phyloP scores from a whole-genome alignment of 768 basidiomycete species.

The Mycena sanguinolenta region DNA sequence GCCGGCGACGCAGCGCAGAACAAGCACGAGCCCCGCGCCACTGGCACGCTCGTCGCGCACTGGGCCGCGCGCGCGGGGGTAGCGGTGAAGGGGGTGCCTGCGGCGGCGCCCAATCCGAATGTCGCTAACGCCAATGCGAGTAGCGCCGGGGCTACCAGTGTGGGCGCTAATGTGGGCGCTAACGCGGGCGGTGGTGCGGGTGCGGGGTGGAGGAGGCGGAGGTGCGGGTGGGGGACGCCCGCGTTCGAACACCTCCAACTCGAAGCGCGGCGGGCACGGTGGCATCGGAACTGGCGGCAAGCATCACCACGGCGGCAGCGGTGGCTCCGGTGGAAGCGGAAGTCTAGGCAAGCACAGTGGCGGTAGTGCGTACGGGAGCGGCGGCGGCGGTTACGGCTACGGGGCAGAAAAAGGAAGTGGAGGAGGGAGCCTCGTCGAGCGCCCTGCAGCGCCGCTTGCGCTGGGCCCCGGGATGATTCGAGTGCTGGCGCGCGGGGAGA shows the following conservation, averaged over 20 bases:
- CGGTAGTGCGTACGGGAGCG: neutral
- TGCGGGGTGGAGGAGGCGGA: no score
- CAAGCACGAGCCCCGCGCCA: constrained; percentile 75
- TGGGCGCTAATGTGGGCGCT: no score
- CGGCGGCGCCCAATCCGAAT: constrained; percentile 31
- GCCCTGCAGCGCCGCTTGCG: constrained; percentile 81
- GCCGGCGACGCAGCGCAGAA: constrained; percentile 69
- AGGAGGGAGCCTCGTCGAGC: constrained; percentile 68
- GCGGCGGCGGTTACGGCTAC: no score
- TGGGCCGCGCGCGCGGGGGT: constrained; percentile 81
- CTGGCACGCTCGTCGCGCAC: constrained; percentile 70
- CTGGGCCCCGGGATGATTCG: constrained; percentile 87
- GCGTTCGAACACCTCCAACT: constrained; percentile 1
- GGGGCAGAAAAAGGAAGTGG: no score
- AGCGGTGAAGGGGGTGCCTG: constrained; percentile 66
- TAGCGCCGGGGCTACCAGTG: neutral
- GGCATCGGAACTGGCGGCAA: no score
- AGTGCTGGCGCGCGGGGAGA: constrained; percentile 88
- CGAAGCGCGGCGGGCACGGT: no score
- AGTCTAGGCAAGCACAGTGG: no score
- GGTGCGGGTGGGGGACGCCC: no score
- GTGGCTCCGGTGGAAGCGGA: no score
- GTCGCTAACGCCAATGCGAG: no score
- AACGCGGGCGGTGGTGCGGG: no score
- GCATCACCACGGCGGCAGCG: no score